Percentiles rank a stretch among this genome's conserved stretches.
phyloP scores from a whole-genome alignment of 306 rosid species.

The Pueraria montana region DNA sequence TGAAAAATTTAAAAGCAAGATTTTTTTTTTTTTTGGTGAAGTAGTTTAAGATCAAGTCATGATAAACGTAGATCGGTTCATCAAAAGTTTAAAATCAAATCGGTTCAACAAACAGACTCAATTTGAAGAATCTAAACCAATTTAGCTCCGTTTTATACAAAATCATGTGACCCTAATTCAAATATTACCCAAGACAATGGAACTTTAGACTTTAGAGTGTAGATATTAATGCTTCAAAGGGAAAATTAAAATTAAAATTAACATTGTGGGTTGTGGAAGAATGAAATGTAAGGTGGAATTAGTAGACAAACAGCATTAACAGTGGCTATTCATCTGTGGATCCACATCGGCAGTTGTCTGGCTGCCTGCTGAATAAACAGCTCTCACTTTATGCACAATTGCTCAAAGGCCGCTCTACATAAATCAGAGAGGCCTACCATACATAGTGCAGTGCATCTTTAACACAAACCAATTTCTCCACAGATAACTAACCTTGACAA shows the following conservation, averaged over 20 bases:
- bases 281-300: conserved; percentile 47
- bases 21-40: too few relatives aligned
- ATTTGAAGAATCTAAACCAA: too few relatives aligned
- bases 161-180: too few relatives aligned
- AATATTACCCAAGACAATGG: too few relatives aligned
- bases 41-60: too few relatives aligned
- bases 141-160: too few relatives aligned
- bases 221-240: too few relatives aligned
- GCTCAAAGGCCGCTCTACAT: conserved; percentile 43
- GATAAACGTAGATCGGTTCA: not conserved
- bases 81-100: not conserved
- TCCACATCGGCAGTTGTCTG: conserved; percentile 64
- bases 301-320: conserved; percentile 49
- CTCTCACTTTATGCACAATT: conserved; percentile 48
- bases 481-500: too few relatives aligned
- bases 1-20: too few relatives aligned
- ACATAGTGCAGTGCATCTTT: conserved; percentile 27
- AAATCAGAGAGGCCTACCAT: conserved; percentile 48
- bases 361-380: conserved; percentile 62
- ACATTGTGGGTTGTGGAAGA: too few relatives aligned
- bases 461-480: not conserved
- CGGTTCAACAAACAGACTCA: not conserved
- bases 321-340: conserved; percentile 55
- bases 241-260: not conserved
- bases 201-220: too few relatives aligned